Evolutionary conservation across 108 stramenopile species (phyloP).

Genomic region (Pinguiococcus pyrenoidosus): DNA sequence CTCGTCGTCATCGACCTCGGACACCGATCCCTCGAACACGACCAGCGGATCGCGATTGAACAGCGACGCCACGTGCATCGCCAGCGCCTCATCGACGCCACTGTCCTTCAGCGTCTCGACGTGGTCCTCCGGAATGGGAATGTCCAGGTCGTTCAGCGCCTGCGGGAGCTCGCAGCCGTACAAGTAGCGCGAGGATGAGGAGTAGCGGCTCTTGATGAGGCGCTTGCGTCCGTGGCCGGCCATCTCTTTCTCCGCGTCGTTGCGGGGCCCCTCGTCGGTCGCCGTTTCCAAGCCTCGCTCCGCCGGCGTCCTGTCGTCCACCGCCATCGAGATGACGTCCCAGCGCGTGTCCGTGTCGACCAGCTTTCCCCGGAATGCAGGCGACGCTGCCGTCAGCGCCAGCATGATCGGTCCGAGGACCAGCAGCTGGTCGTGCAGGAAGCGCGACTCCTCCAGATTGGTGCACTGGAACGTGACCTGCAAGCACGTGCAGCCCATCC

Average conservation of each 20-base stretch:
- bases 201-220: conserved; percentile 83
- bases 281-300: conserved; percentile 45
- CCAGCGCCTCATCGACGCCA: conserved; percentile 75
- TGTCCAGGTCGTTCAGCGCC: neutral
- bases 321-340: conserved; percentile 76
- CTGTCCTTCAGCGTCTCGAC: conserved; percentile 42
- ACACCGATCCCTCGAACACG: conserved; percentile 75
- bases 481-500: conserved; percentile 97
- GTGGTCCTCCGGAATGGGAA: conserved; percentile 1
- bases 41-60: conserved; percentile 94
- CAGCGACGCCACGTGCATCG: conserved; percentile 86
- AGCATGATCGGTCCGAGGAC: conserved; percentile 88
- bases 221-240: conserved; percentile 4
- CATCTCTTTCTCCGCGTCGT: too few species aligned
- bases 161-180: conserved; percentile 51
- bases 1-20: conserved; percentile 69
- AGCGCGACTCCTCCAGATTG: conserved; percentile 77
- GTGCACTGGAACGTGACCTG: conserved; percentile 98
- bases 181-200: conserved; percentile 80
- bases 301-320: conserved; percentile 79
- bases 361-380: conserved; percentile 67
- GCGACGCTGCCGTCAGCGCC: conserved; percentile 84
- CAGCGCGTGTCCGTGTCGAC: conserved; percentile 92
- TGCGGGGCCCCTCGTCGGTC: too few species aligned
- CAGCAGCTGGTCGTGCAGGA: conserved; percentile 84